These are phyloP conservation scores for Naganishia sp. DNA, from an alignment of 1,284 basidiomycete genomes.

Conservation along the genomic window DNA sequence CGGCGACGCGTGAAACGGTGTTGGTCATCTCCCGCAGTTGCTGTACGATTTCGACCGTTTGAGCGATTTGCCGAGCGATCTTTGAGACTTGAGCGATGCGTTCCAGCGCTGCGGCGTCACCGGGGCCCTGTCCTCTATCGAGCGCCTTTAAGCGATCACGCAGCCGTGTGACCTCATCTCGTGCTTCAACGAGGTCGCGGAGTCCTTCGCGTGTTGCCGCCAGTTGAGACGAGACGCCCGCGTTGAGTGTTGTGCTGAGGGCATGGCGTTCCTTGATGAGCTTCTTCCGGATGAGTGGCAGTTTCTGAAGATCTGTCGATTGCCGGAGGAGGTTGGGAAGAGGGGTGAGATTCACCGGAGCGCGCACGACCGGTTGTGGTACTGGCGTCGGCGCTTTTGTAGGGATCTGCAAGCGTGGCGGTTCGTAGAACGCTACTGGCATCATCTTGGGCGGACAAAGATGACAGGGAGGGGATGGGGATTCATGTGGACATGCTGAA, in stretches of 20 bases:
- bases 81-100: slow-evolving; percentile 71
- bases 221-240: slow-evolving; percentile 90
- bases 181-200: slow-evolving; percentile 76
- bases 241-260: slow-evolving; percentile 89
- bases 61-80: slow-evolving; percentile 92
- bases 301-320: slow-evolving; percentile 90
- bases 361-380: neutral
- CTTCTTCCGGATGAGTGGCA: slow-evolving; percentile 86
- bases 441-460: neutral
- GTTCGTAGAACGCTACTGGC: neutral
- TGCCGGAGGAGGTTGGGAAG: slow-evolving; percentile 74
- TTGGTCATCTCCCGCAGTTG: slow-evolving; percentile 86
- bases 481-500: too few relatives aligned
- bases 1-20: slow-evolving; percentile 75
- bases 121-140: slow-evolving; percentile 55
- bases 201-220: slow-evolving; percentile 88
- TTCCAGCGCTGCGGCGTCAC: slow-evolving; percentile 78
- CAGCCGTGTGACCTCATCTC: slow-evolving; percentile 78
- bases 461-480: too few relatives aligned
- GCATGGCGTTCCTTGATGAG: slow-evolving; percentile 94
- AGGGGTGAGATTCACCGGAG: slow-evolving; percentile 1
- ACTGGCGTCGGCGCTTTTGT: neutral
- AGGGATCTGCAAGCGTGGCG: neutral
- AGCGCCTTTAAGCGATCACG: slow-evolving; percentile 83
- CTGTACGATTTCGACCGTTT: slow-evolving; percentile 92